A percentile compares a stretch with the other conserved stretches of the same genome.
These are phyloP conservation scores for Diaporthe amygdali DNA, from an alignment of 2,329 filamentous ascomycete genomes.

Conservation along the genomic window DNA sequence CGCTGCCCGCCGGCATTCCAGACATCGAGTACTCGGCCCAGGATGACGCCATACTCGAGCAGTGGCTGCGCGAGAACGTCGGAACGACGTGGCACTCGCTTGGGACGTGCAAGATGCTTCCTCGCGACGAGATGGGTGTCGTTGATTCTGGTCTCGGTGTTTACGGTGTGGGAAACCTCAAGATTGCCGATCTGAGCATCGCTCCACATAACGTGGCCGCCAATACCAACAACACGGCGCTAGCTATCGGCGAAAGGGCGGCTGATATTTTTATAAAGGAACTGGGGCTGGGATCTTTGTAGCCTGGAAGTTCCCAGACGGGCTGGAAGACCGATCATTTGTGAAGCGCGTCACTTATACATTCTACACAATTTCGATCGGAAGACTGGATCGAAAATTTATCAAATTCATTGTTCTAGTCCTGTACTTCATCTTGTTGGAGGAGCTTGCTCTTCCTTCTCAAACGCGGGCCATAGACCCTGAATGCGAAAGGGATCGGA, in stretches of 20 bases:
- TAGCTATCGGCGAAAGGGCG: slow-evolving; percentile 49
- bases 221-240: slow-evolving; percentile 50
- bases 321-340: not conserved
- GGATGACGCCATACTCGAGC: slow-evolving; percentile 53
- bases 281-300: not conserved
- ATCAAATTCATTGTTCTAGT: not conserved
- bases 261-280: slow-evolving; percentile 36
- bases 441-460: slow-evolving; percentile 30
- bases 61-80: slow-evolving; percentile 44
- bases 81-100: slow-evolving; percentile 49
- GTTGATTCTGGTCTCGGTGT: slow-evolving; percentile 44
- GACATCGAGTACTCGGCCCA: slow-evolving; percentile 54
- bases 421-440: not conserved
- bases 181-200: slow-evolving; percentile 45
- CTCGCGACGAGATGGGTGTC: slow-evolving; percentile 45
- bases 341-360: not conserved
- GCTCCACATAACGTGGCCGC: slow-evolving; percentile 44
- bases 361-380: not conserved
- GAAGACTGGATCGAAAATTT: too few species aligned
- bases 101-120: slow-evolving; percentile 52
- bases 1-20: not conserved
- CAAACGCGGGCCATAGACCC: slow-evolving; percentile 35
- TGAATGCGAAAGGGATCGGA: slow-evolving; percentile 42
- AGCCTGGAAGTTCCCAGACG: too few species aligned
- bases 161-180: slow-evolving; percentile 46